phyloP scores from a whole-genome alignment of 495 filamentous ascomycete species.

The Durotheca rogersii region DNA sequence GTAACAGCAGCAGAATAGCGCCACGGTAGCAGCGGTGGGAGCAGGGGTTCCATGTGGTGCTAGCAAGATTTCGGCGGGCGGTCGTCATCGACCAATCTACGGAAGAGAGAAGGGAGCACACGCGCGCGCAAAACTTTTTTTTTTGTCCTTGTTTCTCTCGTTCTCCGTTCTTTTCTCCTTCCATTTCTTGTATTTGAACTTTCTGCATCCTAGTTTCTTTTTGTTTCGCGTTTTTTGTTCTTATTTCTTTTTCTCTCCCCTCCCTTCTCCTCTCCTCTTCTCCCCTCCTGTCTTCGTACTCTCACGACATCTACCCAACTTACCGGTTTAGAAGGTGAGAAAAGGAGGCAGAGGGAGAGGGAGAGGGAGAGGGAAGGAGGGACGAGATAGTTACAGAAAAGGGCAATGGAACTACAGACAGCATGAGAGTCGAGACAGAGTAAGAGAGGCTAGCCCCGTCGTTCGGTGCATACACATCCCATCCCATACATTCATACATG shows the following conservation, averaged over 20 bases:
- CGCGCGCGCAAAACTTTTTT: neutral
- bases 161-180: neutral
- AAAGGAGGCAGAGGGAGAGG: no score
- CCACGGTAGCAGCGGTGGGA: neutral
- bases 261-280: no score
- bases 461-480: no score
- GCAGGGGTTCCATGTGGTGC: neutral
- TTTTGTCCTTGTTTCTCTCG: slow-evolving; percentile 1
- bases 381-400: neutral
- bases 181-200: slow-evolving; percentile 10
- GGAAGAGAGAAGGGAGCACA: neutral
- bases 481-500: no score
- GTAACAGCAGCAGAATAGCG: no score
- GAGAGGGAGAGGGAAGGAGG: neutral
- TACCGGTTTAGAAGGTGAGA: no score
- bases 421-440: neutral
- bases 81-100: neutral
- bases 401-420: neutral
- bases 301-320: no score
- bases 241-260: neutral
- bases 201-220: neutral
- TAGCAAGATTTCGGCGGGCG: neutral
- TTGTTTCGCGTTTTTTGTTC: neutral
- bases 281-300: no score
- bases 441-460: neutral